These are phyloP conservation scores for Paraphaeosphaeria sporulosa DNA, from an alignment of 2,329 filamentous ascomycete species.

Conservation along the genomic window DNA sequence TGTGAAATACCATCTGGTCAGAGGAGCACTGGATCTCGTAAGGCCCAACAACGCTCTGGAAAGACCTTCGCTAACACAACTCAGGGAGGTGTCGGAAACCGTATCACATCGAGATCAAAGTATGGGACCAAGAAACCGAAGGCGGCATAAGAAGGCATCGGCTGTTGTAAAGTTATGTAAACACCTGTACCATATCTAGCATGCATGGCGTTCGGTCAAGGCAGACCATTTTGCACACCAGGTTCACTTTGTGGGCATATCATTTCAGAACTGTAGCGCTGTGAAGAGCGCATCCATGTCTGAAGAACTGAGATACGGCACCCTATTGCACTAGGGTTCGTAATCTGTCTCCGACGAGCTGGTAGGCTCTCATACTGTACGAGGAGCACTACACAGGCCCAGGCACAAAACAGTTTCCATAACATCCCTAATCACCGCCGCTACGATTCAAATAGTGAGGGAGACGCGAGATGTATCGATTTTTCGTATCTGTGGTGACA, in stretches of 20 bases:
- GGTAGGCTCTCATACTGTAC: too few species aligned
- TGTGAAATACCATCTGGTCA: slow-evolving; percentile 93
- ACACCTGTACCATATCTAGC: slow-evolving; percentile 38
- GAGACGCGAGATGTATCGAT: neutral
- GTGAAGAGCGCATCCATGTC: neutral
- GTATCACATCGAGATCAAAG: slow-evolving; percentile 87
- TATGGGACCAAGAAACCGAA: slow-evolving; percentile 99
- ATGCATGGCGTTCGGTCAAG: slow-evolving; percentile 32
- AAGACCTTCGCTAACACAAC: slow-evolving; percentile 25
- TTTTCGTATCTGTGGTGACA: neutral
- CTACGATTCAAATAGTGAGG: neutral
- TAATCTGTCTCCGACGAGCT: too few species aligned
- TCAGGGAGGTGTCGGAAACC: slow-evolving; percentile 87
- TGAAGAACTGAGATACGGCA: too few species aligned
- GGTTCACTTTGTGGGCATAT: neutral
- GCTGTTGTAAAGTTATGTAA: slow-evolving; percentile 22
- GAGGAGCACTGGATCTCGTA: slow-evolving; percentile 93
- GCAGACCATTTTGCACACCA: slow-evolving; percentile 10
- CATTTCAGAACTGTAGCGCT: neutral
- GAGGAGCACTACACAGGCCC: too few species aligned
- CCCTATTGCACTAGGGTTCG: too few species aligned
- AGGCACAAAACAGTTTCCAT: too few species aligned
- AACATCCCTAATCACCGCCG: too few species aligned
- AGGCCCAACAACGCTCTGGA: slow-evolving; percentile 2
- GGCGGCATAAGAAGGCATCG: slow-evolving; percentile 43